These are phyloP conservation scores for Boechera stricta DNA, from an alignment of 345 rosid genomes.

Conservation along the genomic window DNA sequence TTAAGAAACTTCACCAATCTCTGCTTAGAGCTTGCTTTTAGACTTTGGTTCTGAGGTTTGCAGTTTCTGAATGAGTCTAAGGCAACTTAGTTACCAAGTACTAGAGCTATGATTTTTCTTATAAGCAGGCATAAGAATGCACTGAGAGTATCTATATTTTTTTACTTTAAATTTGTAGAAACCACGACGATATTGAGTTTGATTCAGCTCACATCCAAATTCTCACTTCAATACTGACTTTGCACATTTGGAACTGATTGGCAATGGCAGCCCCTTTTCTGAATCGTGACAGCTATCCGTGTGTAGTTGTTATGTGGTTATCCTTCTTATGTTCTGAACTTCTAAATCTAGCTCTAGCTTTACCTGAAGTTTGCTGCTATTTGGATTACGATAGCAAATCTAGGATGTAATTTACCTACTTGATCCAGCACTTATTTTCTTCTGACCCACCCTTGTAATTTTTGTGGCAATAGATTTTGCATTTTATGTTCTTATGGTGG, in stretches of 20 bases:
- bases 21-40: not conserved
- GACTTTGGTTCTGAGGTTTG: not conserved
- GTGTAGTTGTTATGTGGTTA: conserved; percentile 4
- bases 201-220: not conserved
- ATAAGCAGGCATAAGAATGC: not conserved
- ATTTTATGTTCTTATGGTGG: not conserved
- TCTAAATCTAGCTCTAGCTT: not conserved
- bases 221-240: not conserved
- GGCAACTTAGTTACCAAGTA: not conserved
- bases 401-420: conserved; percentile 12
- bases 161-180: conserved; percentile 8
- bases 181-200: not conserved
- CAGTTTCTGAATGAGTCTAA: conserved; percentile 1
- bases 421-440: not conserved
- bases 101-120: not conserved
- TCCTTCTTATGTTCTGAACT: not conserved
- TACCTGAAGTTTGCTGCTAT: conserved; percentile 8
- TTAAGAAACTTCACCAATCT: conserved; percentile 8
- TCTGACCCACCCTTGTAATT: not conserved
- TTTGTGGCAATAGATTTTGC: not conserved
- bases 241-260: not conserved
- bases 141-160: not conserved
- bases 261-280: not conserved
- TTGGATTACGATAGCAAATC: not conserved
- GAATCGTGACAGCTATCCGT: not conserved